Evolutionary conservation across 139 green algal species (phyloP), one percentile per base, ranked within the genome.

Genomic region (Edaphochlamys debaryana): DNA sequence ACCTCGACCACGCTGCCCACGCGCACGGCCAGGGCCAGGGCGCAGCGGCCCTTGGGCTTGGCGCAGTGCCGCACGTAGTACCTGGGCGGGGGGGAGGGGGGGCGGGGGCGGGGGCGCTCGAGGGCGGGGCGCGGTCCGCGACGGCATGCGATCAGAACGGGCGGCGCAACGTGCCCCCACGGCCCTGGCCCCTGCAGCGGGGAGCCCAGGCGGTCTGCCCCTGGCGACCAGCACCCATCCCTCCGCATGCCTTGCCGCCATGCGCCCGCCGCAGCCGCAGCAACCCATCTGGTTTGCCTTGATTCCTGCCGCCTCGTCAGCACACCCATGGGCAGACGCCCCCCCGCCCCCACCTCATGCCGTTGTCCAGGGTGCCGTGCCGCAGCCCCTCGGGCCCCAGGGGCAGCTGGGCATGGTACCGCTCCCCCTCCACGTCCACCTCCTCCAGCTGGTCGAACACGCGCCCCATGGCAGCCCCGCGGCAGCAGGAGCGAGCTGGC

Each of bases 11-110:
- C 50, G 50, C 78, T 84, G 15, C 78, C 29, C 68, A 89, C 85
- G 68, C 85, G 89, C n/a, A 98, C 88, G 36, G 76, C 93, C 37
- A 97, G 84, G 6, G 90, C 93, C 25, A 97, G 60, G 9, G 93
- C 92, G 20, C 90, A 89, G 29, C 94, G 76, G 11, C 92, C 76
- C 69, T 95, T 93, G 17, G 95, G 95, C 86, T 96, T 96, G 3
- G 22, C 70, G 48, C 89, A 94, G 17, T 88, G 69, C 7, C 90
- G 70, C 2, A 98, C 91, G 67, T 95, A 98, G 83, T 97, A 98
- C 37, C 92, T 94, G 90, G 9, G 52, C n/a, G 17, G 17, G 60
- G 27, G n/a, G 3, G 48, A 54, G 48, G 48, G 9, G 48, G 15
- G 48, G 48, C 48, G 48, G n/a, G n/a, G n/a, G n/a, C n/a, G n/a